A percentile compares a stretch with the other conserved stretches of the same genome.
These are phyloP conservation scores for Neurospora sp. DNA, from an alignment of 495 filamentous ascomycete species.

Conservation along the genomic window DNA sequence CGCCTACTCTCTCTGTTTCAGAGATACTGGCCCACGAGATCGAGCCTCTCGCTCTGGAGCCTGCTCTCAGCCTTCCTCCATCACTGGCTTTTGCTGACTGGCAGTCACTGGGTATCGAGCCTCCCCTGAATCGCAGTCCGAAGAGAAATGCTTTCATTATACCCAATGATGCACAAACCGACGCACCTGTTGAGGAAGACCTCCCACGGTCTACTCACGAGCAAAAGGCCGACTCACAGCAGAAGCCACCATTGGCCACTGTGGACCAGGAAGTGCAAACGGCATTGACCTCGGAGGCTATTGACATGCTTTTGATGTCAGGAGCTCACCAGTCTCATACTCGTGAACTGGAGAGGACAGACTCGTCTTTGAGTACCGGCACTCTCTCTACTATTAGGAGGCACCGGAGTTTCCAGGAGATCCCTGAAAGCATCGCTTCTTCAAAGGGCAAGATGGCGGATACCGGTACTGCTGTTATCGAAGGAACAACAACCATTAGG, in stretches of 20 bases:
- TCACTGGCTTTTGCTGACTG: constrained; percentile 39
- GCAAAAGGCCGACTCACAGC: constrained; percentile 20
- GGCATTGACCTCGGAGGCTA: constrained; percentile 57
- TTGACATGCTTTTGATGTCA: constrained; percentile 54
- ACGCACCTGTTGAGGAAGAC: constrained; percentile 5
- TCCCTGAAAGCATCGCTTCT: constrained; percentile 26
- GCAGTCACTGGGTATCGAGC: constrained; percentile 39
- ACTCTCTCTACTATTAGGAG: constrained; percentile 25
- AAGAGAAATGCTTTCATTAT: constrained; percentile 40
- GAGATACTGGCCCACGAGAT: constrained; percentile 6
- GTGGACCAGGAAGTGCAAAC: constrained; percentile 67
- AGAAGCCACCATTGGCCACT: constrained; percentile 30
- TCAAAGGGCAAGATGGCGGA: constrained; percentile 25
- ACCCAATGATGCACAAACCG: constrained; percentile 25
- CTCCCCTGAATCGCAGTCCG: constrained; percentile 37
- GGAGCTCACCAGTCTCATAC: constrained; percentile 21
- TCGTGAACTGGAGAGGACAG: constrained; percentile 12
- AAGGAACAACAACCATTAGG: constrained; percentile 18
- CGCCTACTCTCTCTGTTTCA: background rate
- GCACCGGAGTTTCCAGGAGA: constrained; percentile 28
- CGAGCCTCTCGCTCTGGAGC: background rate
- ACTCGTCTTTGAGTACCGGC: constrained; percentile 17
- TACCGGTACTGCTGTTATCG: constrained; percentile 8
- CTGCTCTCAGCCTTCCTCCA: constrained; percentile 4
- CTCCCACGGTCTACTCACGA: constrained; percentile 27